Evolutionary conservation across 116 monocot genomes (phyloP).

Genomic region (Papilionanthe hybrid): DNA sequence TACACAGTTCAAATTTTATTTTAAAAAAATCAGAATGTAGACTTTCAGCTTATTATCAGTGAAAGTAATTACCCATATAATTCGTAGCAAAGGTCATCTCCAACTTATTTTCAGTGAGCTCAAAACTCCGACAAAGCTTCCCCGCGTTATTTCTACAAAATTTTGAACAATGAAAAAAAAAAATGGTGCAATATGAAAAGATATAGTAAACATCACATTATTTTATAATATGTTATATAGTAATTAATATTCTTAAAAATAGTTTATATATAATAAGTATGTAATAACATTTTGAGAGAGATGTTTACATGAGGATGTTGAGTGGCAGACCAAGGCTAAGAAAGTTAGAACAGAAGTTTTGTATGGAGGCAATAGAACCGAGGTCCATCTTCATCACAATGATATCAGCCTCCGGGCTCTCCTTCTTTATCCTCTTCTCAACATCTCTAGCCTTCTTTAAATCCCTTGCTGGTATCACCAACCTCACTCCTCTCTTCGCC

Average conservation of each 20-base stretch:
- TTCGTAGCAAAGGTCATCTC: constrained; percentile 56
- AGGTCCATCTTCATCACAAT: constrained; percentile 54
- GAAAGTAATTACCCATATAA: constrained; percentile 33
- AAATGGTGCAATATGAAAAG: too few species aligned
- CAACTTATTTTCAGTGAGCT: constrained; percentile 20
- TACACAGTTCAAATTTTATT: background rate
- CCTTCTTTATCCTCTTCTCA: constrained; percentile 30
- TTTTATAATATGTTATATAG: background rate
- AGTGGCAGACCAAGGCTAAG: constrained; percentile 59
- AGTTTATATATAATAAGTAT: too few species aligned
- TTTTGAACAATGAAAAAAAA: background rate
- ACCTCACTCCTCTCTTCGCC: constrained; percentile 55
- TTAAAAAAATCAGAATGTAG: background rate
- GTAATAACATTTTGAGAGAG: background rate
- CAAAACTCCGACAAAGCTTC: constrained; percentile 17
- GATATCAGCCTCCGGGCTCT: constrained; percentile 41
- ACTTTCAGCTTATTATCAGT: too few species aligned
- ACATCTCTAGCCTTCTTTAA: constrained; percentile 54
- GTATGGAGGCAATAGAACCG: constrained; percentile 54
- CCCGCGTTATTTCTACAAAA: constrained; percentile 44
- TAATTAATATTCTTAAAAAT: too few species aligned
- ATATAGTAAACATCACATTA: background rate
- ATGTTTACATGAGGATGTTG: constrained; percentile 63
- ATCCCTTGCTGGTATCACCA: constrained; percentile 63
- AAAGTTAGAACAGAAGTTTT: constrained; percentile 42